These are phyloP conservation scores for Boeremia lycopersici DNA, from an alignment of 2,329 filamentous ascomycete species.

Conservation along the genomic window DNA sequence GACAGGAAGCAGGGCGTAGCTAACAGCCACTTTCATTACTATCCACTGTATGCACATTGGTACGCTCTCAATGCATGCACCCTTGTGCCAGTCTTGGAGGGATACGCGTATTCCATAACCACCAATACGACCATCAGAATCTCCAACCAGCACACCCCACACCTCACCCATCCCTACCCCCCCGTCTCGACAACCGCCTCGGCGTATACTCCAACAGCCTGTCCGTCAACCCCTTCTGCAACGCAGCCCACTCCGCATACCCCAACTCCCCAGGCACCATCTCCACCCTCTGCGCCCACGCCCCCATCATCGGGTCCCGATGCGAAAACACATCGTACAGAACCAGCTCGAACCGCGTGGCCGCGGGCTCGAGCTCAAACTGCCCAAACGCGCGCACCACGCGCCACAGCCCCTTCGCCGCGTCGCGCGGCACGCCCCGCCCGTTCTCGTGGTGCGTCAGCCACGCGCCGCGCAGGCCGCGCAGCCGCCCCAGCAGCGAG, in stretches of 20 bases:
- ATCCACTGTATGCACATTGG: too few species aligned
- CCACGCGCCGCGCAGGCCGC: background rate
- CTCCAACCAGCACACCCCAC: background rate
- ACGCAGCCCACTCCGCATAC: background rate
- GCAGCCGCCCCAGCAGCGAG: background rate
- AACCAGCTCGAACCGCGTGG: background rate
- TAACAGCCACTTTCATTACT: too few species aligned
- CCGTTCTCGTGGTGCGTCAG: background rate
- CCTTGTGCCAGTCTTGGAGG: too few species aligned
- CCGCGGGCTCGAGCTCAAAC: background rate
- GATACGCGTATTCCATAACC: too few species aligned
- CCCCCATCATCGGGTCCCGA: too few species aligned
- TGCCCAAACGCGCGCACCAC: background rate
- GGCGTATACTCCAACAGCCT: background rate
- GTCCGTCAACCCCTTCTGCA: background rate
- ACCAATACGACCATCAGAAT: too few species aligned
- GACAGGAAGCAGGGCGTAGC: too few species aligned
- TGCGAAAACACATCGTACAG: background rate
- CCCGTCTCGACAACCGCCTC: background rate
- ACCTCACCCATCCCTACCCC: background rate
- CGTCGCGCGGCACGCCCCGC: background rate
- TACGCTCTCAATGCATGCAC: too few species aligned
- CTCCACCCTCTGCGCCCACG: background rate
- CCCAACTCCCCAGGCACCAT: background rate
- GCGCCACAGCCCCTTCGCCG: background rate